Conservation (phyloP, 768 basidiomycete species). For the Russula sp. region DNA sequence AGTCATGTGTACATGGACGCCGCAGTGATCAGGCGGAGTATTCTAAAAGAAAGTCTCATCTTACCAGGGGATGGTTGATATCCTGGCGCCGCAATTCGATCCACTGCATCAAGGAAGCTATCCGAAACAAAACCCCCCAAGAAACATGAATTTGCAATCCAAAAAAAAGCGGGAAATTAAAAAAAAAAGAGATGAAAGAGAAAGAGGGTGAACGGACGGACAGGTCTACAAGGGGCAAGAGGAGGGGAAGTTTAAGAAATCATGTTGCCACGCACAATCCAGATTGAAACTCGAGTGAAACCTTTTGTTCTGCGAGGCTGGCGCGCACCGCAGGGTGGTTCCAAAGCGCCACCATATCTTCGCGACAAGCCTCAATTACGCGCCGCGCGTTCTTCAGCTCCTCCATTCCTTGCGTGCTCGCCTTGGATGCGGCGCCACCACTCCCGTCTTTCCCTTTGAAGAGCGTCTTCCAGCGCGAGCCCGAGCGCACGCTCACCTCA, state of each 20-base stretch:
- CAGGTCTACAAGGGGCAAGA: background rate
- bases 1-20: background rate
- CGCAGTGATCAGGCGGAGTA: background rate
- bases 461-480: slow-evolving; percentile 42
- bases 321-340: slow-evolving; percentile 37
- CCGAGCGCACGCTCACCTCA: slow-evolving; percentile 42
- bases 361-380: slow-evolving; percentile 45
- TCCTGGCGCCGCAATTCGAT: slow-evolving; percentile 41
- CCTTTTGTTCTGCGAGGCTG: slow-evolving; percentile 35
- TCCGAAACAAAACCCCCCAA: background rate
- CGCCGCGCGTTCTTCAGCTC: slow-evolving; percentile 37
- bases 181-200: background rate
- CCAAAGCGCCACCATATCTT: slow-evolving; percentile 53
- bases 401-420: slow-evolving; percentile 21
- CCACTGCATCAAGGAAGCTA: slow-evolving; percentile 54
- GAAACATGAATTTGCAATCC: background rate
- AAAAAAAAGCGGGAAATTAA: background rate
- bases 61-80: slow-evolving; percentile 49
- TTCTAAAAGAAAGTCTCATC: slow-evolving; percentile 11
- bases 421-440: slow-evolving; percentile 17
- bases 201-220: background rate
- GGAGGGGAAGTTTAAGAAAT: background rate
- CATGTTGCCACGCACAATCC: slow-evolving; percentile 46
- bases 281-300: slow-evolving; percentile 48
- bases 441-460: slow-evolving; percentile 24